Percentiles rank a stretch among this genome's conserved stretches.
phyloP scores from a whole-genome alignment of 2,329 filamentous ascomycete species.

The Elsinoe ampelina region DNA sequence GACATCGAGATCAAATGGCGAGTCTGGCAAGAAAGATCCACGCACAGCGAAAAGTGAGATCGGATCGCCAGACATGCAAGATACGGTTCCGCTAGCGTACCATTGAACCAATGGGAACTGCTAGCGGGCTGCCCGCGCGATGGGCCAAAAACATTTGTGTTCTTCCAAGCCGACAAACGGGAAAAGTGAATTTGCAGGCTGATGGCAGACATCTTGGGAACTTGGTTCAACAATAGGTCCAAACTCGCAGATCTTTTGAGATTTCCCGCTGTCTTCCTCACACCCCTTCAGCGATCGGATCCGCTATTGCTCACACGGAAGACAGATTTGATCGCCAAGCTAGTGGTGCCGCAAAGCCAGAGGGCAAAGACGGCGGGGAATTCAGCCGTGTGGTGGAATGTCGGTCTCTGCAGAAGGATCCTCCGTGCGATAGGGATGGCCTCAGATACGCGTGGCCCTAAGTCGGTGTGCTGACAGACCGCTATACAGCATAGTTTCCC shows the following conservation, averaged over 20 bases:
- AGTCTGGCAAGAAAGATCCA: background rate
- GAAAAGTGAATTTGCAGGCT: background rate
- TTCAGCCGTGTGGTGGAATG: background rate
- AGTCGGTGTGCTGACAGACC: background rate
- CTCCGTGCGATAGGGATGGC: background rate
- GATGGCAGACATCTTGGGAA: background rate
- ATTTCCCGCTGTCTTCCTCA: background rate
- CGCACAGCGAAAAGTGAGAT: background rate
- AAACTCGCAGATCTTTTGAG: background rate
- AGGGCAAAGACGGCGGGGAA: background rate
- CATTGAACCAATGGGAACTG: conserved; percentile 1
- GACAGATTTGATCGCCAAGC: conserved; percentile 11
- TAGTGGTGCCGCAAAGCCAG: background rate
- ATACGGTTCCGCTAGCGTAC: conserved; percentile 6
- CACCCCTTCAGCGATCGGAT: conserved; percentile 6
- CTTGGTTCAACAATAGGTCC: background rate
- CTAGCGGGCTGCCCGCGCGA: background rate
- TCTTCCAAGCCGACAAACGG: background rate
- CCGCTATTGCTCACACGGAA: background rate
- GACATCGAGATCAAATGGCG: background rate
- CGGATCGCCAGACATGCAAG: conserved; percentile 5
- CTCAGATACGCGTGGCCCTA: background rate
- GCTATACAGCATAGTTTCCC: no score
- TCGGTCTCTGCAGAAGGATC: background rate
- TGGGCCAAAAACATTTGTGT: background rate